phyloP scores from a whole-genome alignment of 2,329 filamentous ascomycete species.

The Epichloe gansuensis region DNA sequence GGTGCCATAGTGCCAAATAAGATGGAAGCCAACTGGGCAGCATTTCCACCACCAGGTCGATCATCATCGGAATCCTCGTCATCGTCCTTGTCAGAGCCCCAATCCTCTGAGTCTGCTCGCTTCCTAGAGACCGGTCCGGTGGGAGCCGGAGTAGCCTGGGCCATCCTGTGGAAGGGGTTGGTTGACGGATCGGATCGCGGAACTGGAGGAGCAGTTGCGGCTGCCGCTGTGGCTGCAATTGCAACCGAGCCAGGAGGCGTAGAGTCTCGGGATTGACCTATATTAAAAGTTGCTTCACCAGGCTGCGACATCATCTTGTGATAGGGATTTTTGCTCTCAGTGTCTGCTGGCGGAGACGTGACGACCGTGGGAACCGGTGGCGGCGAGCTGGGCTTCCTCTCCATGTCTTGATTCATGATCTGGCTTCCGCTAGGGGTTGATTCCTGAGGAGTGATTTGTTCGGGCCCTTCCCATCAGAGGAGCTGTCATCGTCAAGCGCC shows the following conservation, averaged over 20 bases:
- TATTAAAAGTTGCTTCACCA: constrained; percentile 34
- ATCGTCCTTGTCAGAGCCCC: constrained; percentile 63
- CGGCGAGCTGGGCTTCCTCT: constrained; percentile 39
- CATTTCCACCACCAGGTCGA: constrained; percentile 65
- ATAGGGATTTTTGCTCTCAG: constrained; percentile 89
- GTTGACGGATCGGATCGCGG: constrained; percentile 55
- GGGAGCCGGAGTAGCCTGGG: constrained; percentile 42
- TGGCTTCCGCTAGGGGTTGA: constrained; percentile 41
- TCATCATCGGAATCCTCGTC: constrained; percentile 67
- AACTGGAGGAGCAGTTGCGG: constrained; percentile 24
- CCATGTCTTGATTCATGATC: constrained; percentile 40
- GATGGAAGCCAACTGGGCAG: constrained; percentile 86
- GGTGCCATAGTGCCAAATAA: constrained; percentile 96
- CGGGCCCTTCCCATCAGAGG: constrained; percentile 68
- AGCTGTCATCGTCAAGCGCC: constrained; percentile 57
- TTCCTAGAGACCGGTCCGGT: constrained; percentile 41
- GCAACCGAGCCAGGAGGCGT: constrained; percentile 15
- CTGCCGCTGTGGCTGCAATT: background rate
- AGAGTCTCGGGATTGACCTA: constrained; percentile 24
- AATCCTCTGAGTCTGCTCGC: constrained; percentile 53
- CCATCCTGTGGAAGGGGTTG: constrained; percentile 89
- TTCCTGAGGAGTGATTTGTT: constrained; percentile 52
- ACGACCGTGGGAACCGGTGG: constrained; percentile 40
- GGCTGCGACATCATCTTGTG: constrained; percentile 76
- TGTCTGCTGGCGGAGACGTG: constrained; percentile 45